Conservation (phyloP, 345 rosid species). For the Heritiera littoralis region DNA sequence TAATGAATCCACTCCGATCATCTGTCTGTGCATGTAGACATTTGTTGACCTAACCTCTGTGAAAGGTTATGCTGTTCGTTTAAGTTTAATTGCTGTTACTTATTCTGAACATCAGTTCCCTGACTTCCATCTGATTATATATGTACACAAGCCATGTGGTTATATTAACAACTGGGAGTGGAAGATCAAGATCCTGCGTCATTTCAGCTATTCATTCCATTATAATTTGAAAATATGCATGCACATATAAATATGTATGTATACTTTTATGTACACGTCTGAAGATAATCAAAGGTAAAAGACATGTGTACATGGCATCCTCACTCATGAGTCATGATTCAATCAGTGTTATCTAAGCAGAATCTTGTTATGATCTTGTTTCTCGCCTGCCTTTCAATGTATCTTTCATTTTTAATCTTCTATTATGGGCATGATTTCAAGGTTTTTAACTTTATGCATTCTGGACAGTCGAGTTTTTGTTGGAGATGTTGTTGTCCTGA, state of each 20-base stretch:
- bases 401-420: not conserved
- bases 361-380: not conserved
- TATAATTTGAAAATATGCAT: not conserved
- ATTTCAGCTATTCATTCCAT: not conserved
- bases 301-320: not conserved
- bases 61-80: not conserved
- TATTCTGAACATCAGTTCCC: not conserved
- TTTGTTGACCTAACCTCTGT: not conserved
- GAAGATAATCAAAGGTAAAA: not conserved
- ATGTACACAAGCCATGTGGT: not conserved
- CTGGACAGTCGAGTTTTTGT: constrained; percentile 60
- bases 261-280: not conserved
- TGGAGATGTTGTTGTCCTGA: constrained; percentile 93
- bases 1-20: not conserved
- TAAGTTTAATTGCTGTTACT: not conserved
- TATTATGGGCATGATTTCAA: constrained; percentile 5
- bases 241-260: not conserved
- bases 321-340: not conserved
- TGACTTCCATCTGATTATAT: not conserved
- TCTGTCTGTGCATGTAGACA: not conserved
- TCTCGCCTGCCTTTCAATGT: not conserved
- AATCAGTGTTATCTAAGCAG: not conserved
- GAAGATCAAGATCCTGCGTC: not conserved
- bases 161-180: not conserved
- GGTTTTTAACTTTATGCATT: constrained; percentile 14